phyloP scores from a whole-genome alignment of 768 basidiomycete species.

The Candolleomyces eurysporus region DNA sequence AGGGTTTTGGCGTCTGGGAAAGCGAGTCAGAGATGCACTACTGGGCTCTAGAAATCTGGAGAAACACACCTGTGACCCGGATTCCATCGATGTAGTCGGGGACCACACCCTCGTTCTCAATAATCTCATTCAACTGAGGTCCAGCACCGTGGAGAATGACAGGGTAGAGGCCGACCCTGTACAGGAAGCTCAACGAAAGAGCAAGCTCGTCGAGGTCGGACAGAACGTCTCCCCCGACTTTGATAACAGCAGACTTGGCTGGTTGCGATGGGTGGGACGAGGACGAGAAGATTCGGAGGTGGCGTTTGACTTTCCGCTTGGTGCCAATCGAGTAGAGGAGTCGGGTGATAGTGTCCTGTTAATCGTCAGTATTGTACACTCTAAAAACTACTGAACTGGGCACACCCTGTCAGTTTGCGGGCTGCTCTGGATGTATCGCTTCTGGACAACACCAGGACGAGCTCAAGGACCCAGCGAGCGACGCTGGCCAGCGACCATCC shows the following conservation, averaged over 20 bases:
- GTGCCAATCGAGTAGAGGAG: too few species aligned
- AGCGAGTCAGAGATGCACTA: background rate
- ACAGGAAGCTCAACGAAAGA: conserved; percentile 92
- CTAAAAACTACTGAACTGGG: too few species aligned
- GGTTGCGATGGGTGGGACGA: conserved; percentile 85
- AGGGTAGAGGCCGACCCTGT: conserved; percentile 94
- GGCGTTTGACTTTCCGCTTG: conserved; percentile 89
- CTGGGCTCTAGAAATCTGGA: conserved; percentile 2
- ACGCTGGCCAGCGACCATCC: too few species aligned
- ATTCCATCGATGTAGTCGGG: conserved; percentile 99
- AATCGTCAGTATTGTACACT: too few species aligned
- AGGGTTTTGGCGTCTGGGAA: conserved; percentile 86
- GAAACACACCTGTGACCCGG: conserved; percentile 82
- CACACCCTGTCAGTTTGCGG: too few species aligned
- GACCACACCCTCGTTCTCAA: conserved; percentile 88
- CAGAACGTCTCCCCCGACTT: conserved; percentile 95
- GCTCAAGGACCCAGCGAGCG: too few species aligned
- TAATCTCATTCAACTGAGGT: conserved; percentile 91
- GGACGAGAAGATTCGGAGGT: conserved; percentile 97
- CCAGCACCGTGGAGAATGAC: conserved; percentile 96
- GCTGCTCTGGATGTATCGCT: too few species aligned
- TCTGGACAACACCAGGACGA: too few species aligned
- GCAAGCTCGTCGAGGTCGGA: conserved; percentile 92
- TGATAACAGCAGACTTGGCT: conserved; percentile 96
- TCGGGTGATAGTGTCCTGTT: too few species aligned